A percentile compares a stretch with the other conserved stretches of the same genome.
phyloP scores from a whole-genome alignment of 306 rosid genomes.

The Sphenostylis stenocarpa region DNA sequence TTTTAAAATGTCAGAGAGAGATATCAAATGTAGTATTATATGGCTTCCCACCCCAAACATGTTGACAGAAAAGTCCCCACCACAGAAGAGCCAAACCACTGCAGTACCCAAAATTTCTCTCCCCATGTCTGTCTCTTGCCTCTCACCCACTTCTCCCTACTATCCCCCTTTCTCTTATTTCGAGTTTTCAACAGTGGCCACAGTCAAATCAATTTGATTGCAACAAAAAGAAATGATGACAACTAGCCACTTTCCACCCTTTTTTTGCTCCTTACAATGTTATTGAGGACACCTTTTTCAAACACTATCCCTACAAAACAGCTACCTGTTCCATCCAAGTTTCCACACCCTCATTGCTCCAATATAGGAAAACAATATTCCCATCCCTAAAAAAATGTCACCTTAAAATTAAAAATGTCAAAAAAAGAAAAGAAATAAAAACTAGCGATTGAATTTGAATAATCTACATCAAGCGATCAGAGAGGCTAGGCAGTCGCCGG shows the following conservation, averaged over 20 bases:
- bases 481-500: conserved; percentile 78
- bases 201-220: conserved; percentile 49
- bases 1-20: conserved; percentile 23
- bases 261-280: conserved; percentile 45
- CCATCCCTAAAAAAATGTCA: conserved; percentile 25
- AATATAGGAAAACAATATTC: conserved; percentile 6
- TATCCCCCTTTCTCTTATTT: conserved; percentile 49
- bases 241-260: conserved; percentile 47
- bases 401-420: neutral
- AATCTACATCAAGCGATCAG: conserved; percentile 80
- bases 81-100: neutral
- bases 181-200: conserved; percentile 44
- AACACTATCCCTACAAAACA: conserved; percentile 30
- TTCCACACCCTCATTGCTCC: conserved; percentile 4
- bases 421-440: neutral
- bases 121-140: conserved; percentile 3
- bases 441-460: conserved; percentile 22
- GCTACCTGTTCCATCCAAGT: neutral
- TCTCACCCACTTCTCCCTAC: neutral
- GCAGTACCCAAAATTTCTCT: conserved; percentile 44
- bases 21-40: conserved; percentile 18
- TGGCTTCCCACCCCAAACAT: conserved; percentile 45
- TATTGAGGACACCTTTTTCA: conserved; percentile 48
- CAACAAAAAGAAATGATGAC: conserved; percentile 51
- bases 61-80: conserved; percentile 27